These are phyloP conservation scores for Fusarium subtropicale DNA, from an alignment of 2,329 filamentous ascomycete genomes.

Conservation along the genomic window DNA sequence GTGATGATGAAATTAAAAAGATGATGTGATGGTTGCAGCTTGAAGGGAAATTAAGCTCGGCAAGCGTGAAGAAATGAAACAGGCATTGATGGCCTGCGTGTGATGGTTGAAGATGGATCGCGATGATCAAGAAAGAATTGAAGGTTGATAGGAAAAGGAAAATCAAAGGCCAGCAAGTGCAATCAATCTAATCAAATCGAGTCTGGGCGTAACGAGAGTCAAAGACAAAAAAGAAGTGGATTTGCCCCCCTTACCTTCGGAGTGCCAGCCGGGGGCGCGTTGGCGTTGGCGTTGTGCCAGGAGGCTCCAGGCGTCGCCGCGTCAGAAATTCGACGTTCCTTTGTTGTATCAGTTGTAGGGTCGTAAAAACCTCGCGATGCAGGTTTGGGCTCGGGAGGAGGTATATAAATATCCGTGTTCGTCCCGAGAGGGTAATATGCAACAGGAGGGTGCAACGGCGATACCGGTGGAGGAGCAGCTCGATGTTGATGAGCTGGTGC, in stretches of 20 bases:
- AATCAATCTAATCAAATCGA: slow-evolving; percentile 39
- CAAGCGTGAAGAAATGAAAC: slow-evolving; percentile 23
- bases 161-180: slow-evolving; percentile 35
- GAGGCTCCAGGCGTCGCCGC: slow-evolving; percentile 48
- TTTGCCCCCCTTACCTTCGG: slow-evolving; percentile 60
- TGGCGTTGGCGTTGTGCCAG: slow-evolving; percentile 55
- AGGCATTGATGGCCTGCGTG: slow-evolving; percentile 43
- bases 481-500: slow-evolving; percentile 39
- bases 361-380: slow-evolving; percentile 64
- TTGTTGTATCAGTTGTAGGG: slow-evolving; percentile 63
- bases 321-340: slow-evolving; percentile 60
- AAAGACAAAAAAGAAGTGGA: slow-evolving; percentile 48
- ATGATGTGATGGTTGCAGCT: slow-evolving; percentile 24
- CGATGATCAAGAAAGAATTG: slow-evolving; percentile 25
- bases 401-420: slow-evolving; percentile 47
- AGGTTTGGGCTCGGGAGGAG: slow-evolving; percentile 55
- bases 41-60: slow-evolving; percentile 26
- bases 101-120: slow-evolving; percentile 26
- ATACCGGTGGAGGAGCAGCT: slow-evolving; percentile 50
- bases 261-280: slow-evolving; percentile 56
- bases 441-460: slow-evolving; percentile 58
- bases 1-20: slow-evolving; percentile 42
- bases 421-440: slow-evolving; percentile 55
- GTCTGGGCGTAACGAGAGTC: slow-evolving; percentile 39
- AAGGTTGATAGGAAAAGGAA: slow-evolving; percentile 34